Evolutionary conservation across 1,139 yeast genomes (phyloP).

Genomic region (Candida sojae): DNA sequence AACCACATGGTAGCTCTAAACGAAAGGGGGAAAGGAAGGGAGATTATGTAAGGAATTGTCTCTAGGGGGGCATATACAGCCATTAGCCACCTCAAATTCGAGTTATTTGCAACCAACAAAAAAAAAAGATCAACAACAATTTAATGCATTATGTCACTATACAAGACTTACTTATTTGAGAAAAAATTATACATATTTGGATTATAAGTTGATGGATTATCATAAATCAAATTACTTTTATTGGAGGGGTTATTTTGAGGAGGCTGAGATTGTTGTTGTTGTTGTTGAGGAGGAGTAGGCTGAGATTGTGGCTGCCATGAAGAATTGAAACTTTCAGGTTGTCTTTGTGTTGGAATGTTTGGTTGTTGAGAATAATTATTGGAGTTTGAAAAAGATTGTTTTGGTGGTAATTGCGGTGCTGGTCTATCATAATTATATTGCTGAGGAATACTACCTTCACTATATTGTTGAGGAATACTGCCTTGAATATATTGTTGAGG

Average conservation of each 20-base stretch:
- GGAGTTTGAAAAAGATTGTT: constrained; percentile 8
- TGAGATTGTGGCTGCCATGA: constrained; percentile 9
- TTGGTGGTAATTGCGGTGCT: constrained; percentile 25
- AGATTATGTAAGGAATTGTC: too few relatives aligned
- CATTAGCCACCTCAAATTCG: too few relatives aligned
- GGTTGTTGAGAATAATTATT: background rate
- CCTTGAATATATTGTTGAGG: too few relatives aligned
- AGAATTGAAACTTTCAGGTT: constrained; percentile 1
- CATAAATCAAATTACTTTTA: constrained; percentile 35
- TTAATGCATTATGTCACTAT: too few relatives aligned
- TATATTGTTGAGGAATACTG: too few relatives aligned
- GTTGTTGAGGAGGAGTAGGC: constrained; percentile 12
- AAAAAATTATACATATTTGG: constrained; percentile 51
- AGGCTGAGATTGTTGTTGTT: constrained; percentile 10
- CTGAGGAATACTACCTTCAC: background rate
- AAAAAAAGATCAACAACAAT: too few relatives aligned
- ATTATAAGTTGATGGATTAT: constrained; percentile 50
- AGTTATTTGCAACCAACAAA: background rate
- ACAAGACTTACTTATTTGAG: constrained; percentile 15
- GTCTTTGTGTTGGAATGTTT: constrained; percentile 1
- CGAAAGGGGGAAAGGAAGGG: too few relatives aligned
- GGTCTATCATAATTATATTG: constrained; percentile 10
- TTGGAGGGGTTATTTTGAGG: constrained; percentile 4
- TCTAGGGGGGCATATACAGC: too few relatives aligned
- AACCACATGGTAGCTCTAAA: too few relatives aligned